Conservation (phyloP, 352 stramenopile species). For the Globisporangium irregulare region DNA sequence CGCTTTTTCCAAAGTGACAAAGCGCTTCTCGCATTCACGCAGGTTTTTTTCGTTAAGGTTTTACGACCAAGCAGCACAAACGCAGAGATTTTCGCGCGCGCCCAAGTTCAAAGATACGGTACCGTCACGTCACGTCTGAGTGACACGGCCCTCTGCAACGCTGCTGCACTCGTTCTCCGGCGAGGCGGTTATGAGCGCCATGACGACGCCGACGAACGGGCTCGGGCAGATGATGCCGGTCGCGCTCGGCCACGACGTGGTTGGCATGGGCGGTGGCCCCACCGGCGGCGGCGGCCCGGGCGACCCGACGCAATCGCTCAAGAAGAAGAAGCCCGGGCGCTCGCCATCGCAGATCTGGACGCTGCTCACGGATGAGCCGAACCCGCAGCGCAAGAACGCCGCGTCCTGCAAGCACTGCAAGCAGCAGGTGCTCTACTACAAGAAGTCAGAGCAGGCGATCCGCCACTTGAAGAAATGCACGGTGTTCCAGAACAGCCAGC, state of each 20-base stretch:
- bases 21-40: neutral
- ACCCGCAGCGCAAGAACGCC: slow-evolving; percentile 74
- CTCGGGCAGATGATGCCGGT: slow-evolving; percentile 20
- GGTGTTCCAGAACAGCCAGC: slow-evolving; percentile 77
- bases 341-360: slow-evolving; percentile 75
- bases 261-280: neutral
- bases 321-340: slow-evolving; percentile 78
- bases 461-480: slow-evolving; percentile 79
- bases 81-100: neutral
- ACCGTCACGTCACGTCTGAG: neutral
- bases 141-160: neutral
- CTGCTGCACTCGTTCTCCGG: neutral
- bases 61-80: neutral
- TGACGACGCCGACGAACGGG: slow-evolving; percentile 18
- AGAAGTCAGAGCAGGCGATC: slow-evolving; percentile 84
- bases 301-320: slow-evolving; percentile 21
- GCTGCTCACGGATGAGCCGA: slow-evolving; percentile 76
- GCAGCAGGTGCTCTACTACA: slow-evolving; percentile 84
- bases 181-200: slow-evolving; percentile 13
- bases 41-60: slow-evolving; percentile 11
- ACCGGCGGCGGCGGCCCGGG: neutral
- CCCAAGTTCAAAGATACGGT: neutral
- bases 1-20: neutral
- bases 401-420: slow-evolving; percentile 84
- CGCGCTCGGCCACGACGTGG: slow-evolving; percentile 14